These are phyloP conservation scores for Dendrobium nobile DNA, from an alignment of 106 monocot genomes.

Conservation along the genomic window DNA sequence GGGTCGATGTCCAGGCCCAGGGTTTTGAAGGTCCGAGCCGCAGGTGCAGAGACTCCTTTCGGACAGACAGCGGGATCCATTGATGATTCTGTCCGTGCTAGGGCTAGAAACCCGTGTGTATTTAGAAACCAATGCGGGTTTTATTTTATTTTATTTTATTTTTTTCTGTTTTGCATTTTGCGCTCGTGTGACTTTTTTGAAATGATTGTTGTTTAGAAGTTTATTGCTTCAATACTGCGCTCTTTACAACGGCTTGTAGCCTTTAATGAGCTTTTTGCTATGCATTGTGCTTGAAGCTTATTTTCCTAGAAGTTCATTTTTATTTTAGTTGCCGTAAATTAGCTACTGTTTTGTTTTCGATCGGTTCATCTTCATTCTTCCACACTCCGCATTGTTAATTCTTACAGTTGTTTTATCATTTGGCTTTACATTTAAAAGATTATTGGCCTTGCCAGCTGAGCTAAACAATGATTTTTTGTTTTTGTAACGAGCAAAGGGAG, in stretches of 20 bases:
- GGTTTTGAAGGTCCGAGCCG: neutral
- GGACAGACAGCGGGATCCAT: neutral
- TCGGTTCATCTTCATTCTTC: neutral
- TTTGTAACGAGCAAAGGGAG: no score
- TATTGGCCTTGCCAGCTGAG: no score
- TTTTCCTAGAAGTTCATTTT: neutral
- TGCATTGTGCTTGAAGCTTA: neutral
- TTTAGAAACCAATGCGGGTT: neutral
- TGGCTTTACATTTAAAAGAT: no score
- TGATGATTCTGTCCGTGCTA: constrained; percentile 9
- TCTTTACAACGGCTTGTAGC: neutral
- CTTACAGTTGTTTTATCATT: no score
- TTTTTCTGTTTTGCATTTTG: neutral
- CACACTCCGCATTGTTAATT: neutral
- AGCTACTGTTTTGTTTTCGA: neutral
- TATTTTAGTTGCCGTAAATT: neutral
- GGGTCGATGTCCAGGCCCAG: neutral
- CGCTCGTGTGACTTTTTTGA: neutral
- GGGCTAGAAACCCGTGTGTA: constrained; percentile 8
- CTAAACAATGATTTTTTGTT: no score
- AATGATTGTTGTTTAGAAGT: neutral
- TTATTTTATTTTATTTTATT: neutral
- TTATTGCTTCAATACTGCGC: no score
- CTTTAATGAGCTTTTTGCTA: neutral
- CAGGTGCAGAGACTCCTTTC: neutral